These are phyloP conservation scores for Yarrowia sp. DNA, from an alignment of 805 yeast genomes.

Conservation along the genomic window DNA sequence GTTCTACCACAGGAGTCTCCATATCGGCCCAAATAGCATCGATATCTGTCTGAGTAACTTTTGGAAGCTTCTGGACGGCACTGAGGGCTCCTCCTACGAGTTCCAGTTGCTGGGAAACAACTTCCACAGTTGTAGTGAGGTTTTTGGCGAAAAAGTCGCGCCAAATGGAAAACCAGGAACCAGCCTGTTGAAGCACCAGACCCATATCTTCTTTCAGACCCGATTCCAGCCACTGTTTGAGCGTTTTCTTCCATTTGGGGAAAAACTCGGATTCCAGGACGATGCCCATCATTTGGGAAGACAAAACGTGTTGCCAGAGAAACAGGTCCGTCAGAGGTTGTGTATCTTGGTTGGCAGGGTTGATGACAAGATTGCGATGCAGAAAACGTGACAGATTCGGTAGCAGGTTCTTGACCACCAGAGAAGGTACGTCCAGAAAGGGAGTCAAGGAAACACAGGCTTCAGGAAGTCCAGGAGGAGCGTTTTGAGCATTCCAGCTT, in stretches of 20 bases:
- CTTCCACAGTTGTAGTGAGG: constrained; percentile 2
- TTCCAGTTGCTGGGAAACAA: neutral
- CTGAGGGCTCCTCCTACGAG: neutral
- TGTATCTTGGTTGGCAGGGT: constrained; percentile 35
- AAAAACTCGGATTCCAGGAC: constrained; percentile 41
- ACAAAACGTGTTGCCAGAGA: constrained; percentile 33
- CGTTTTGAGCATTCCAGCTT: constrained; percentile 14
- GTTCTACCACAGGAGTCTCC: neutral
- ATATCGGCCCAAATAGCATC: neutral
- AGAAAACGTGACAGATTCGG: constrained; percentile 29
- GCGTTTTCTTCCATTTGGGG: constrained; percentile 40
- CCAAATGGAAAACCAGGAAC: constrained; percentile 39
- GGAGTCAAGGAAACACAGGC: neutral
- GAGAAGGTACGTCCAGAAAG: neutral
- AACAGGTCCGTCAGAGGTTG: constrained; percentile 30
- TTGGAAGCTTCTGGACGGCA: neutral
- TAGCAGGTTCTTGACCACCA: constrained; percentile 27
- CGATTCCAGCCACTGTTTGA: constrained; percentile 35
- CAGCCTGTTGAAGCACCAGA: neutral
- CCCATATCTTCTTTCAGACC: neutral
- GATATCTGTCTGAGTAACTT: neutral
- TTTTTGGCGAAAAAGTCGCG: constrained; percentile 32
- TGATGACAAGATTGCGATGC: constrained; percentile 29
- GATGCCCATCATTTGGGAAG: constrained; percentile 28
- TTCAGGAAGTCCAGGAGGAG: constrained; percentile 1